Conservation (phyloP, 805 yeast species). For the Komagataella populi region DNA sequence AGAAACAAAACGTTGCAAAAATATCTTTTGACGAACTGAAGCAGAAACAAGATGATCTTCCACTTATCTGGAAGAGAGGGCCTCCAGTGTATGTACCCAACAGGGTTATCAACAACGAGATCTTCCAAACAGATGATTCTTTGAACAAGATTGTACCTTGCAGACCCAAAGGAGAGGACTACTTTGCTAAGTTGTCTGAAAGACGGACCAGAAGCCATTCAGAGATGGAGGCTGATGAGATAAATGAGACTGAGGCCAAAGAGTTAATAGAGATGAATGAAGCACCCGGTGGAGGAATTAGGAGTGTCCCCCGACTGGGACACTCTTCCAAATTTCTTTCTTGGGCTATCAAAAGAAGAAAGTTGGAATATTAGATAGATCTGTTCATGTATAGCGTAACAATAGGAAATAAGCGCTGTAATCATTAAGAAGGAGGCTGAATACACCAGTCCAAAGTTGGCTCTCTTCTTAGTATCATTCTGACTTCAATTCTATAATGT, state of each 20-base stretch:
- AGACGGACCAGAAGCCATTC: not conserved
- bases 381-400: not conserved
- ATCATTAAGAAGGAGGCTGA: not conserved
- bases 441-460: not conserved
- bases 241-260: slow-evolving; percentile 10
- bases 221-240: slow-evolving; percentile 10
- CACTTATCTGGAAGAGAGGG: slow-evolving; percentile 54
- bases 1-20: not conserved
- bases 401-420: not conserved
- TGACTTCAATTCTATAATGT: too few species aligned
- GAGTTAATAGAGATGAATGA: slow-evolving; percentile 10
- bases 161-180: not conserved
- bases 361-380: not conserved
- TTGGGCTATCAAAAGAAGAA: slow-evolving; percentile 15
- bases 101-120: slow-evolving; percentile 16
- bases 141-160: not conserved
- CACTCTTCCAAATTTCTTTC: slow-evolving; percentile 68
- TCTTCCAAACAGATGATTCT: slow-evolving; percentile 1
- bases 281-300: slow-evolving; percentile 13
- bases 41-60: slow-evolving; percentile 8
- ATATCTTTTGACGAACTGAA: not conserved
- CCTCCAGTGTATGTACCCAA: slow-evolving; percentile 40
- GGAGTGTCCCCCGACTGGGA: slow-evolving; percentile 31
- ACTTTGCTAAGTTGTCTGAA: not conserved
- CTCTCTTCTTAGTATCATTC: not conserved